These are phyloP conservation scores for Plasmodium vivax DNA, from an alignment of 169 alveolate genomes.

Conservation along the genomic window DNA sequence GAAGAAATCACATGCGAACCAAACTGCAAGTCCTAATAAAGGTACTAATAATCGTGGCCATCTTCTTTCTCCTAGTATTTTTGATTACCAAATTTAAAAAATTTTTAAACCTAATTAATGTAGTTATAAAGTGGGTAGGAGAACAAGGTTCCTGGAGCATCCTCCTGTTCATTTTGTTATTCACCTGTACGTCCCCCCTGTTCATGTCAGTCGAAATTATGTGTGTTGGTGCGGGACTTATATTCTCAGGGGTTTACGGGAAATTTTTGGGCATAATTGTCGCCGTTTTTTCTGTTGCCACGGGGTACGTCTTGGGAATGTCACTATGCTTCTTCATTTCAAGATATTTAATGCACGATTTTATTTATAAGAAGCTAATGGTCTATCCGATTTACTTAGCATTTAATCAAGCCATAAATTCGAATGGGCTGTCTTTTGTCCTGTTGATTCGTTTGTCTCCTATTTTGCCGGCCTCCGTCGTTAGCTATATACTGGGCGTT, in stretches of 20 bases:
- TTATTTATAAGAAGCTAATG: constrained; percentile 68
- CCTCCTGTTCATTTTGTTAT: constrained; percentile 44
- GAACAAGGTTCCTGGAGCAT: constrained; percentile 76
- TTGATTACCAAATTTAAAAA: constrained; percentile 45
- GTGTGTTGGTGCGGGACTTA: constrained; percentile 74
- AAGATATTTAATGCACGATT: constrained; percentile 69
- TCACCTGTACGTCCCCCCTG: constrained; percentile 44
- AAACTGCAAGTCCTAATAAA: constrained; percentile 25
- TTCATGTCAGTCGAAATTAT: constrained; percentile 75
- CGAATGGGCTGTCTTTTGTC: constrained; percentile 73
- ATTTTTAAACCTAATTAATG: constrained; percentile 14
- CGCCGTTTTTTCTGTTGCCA: constrained; percentile 60
- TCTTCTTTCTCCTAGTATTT: constrained; percentile 17
- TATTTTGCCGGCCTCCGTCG: constrained; percentile 71
- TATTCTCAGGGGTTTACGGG: constrained; percentile 74
- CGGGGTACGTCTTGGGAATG: constrained; percentile 72
- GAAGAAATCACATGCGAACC: constrained; percentile 14
- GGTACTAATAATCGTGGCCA: not conserved
- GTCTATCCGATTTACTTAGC: constrained; percentile 73
- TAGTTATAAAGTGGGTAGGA: constrained; percentile 67
- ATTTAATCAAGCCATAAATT: constrained; percentile 69
- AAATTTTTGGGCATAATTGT: constrained; percentile 48
- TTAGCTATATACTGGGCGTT: constrained; percentile 72
- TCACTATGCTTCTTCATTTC: constrained; percentile 71
- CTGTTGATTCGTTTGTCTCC: constrained; percentile 75